phyloP scores from a whole-genome alignment of 2,329 filamentous ascomycete species.

The Alternaria sp. region DNA sequence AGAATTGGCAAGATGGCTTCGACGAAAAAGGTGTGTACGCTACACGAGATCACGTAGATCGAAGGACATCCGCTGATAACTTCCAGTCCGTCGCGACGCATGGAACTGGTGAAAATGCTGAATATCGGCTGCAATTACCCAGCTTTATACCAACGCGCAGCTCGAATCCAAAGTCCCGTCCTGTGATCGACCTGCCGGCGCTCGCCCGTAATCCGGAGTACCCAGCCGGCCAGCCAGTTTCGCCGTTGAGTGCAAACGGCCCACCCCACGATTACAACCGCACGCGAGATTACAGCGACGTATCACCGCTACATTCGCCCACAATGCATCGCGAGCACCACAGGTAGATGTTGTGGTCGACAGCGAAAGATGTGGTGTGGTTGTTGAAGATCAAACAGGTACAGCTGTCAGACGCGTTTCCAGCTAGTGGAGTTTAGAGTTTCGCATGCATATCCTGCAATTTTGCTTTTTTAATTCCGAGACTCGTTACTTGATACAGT shows the following conservation, averaged over 20 bases:
- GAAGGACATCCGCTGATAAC: neutral
- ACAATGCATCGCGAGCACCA: neutral
- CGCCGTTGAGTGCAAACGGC: neutral
- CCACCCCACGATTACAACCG: neutral
- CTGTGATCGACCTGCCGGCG: neutral
- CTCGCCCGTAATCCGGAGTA: neutral
- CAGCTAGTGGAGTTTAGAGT: neutral
- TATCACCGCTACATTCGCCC: neutral
- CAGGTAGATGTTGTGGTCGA: neutral
- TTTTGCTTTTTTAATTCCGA: neutral
- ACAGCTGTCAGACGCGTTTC: neutral
- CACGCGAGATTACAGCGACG: neutral
- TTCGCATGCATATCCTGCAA: neutral
- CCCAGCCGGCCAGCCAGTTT: neutral
- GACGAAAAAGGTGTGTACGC: neutral
- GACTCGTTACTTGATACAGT: neutral
- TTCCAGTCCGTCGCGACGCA: neutral
- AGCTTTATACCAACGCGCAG: neutral
- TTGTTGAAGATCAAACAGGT: neutral
- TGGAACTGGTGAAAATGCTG: neutral
- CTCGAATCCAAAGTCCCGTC: neutral
- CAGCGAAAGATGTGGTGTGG: neutral
- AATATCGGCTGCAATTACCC: neutral
- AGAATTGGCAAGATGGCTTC: neutral
- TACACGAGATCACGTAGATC: neutral